Base-by-base conservation (phyloP, 1,284 basidiomycete species). In the Austroboletus novae-zelandiae region DNA sequence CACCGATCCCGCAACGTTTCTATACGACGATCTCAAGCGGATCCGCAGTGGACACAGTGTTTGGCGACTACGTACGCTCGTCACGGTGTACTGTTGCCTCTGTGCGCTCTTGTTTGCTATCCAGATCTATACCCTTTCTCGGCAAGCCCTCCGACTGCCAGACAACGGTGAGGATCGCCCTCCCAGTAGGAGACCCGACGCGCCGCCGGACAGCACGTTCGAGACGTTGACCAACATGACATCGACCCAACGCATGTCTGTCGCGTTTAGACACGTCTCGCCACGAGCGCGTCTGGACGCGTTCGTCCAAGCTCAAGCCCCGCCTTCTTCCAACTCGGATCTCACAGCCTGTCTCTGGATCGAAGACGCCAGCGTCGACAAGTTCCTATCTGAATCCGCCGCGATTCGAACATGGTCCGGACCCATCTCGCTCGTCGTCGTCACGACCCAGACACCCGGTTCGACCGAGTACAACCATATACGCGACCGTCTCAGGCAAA, bases 331-430 rank as follows among this genome's bases (percentile, higher is more conserved):
- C 23, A 14, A 51, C 35, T 47, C 61, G 53, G 47, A 62, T 57
- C 61, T 78, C 14, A 73, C 79, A 1, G 80, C 79, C 32, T 83
- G 81, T 60, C 58, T 81, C 7, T 84, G 82, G 82, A 58, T 68
- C 17, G 69, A 72, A 15, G 68, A 71, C 36, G 58, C 61, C 15
- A 65, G 70, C 5, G 42, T 78, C 15, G 64, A 71, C 10, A 45
- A 58, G 18, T 48, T 27, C 25, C 61, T 34, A 9, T 27, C 25
- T 79, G 76, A 7, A 11, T 50, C 56, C 75, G 65, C 67, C 11
- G 50, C 62, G 0, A 57, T 61, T 15, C 25, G 25, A 6, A 27
- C 25, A 27, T 86, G 84, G 83, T 61, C 70, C 57, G 83, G 78
- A 14, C 77, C 80, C 1, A 70, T 82, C 9, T 84, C 83, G 15